Percentiles rank a stretch among this genome's conserved stretches.
Evolutionary conservation across 306 rosid genomes (phyloP).

Genomic region (Trifolium pratense): DNA sequence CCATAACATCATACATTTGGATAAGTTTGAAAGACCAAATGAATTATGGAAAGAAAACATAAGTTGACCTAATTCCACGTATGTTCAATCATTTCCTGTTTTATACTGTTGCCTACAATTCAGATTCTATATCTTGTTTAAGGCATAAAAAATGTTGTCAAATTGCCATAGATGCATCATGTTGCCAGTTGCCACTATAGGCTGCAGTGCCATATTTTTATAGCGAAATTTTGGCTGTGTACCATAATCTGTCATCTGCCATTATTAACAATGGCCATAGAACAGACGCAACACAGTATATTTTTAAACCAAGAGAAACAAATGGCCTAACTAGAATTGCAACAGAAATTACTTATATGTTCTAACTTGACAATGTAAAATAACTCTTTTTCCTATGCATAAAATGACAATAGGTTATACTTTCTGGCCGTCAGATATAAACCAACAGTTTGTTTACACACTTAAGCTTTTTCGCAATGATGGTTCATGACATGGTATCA

Average conservation of each 20-base stretch:
- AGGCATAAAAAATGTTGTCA: neutral
- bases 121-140: neutral
- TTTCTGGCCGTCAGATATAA: neutral
- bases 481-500: neutral
- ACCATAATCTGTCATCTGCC: no score
- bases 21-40: slow-evolving; percentile 11
- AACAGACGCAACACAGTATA: neutral
- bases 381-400: neutral
- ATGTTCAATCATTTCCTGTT: slow-evolving; percentile 1
- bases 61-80: neutral
- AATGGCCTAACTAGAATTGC: neutral
- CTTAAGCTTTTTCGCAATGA: neutral
- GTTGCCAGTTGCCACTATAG: no score
- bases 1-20: slow-evolving; percentile 13
- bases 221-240: no score
- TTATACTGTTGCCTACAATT: neutral
- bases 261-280: neutral
- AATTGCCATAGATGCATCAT: no score
- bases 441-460: neutral
- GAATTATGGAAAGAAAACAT: neutral
- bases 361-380: neutral
- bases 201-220: no score
- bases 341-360: neutral
- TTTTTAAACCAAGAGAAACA: neutral
- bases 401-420: no score